Base-by-base conservation (phyloP, 345 rosid genomes). In the Eucalyptus curtisii region DNA sequence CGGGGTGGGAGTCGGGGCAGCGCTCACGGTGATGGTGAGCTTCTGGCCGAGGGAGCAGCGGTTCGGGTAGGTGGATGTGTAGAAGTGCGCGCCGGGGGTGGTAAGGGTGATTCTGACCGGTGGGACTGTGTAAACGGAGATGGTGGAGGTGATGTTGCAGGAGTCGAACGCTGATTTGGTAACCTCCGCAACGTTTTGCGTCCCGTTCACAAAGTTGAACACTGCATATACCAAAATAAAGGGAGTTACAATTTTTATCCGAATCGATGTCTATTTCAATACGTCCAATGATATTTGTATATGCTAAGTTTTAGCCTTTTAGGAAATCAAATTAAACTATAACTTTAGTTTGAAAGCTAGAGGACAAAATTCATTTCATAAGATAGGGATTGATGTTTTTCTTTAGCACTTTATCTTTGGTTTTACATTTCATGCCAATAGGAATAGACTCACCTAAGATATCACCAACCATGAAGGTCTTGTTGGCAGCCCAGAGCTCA, bases 151-250 rank as follows among this genome's bases (percentile, higher is more conserved):
- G 47, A 89, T 89, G 84, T 85, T 87, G 90, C 97, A 94, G 71
- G 85, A 86, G 25, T 91, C 93, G 61, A 80, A 94, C n/a, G 91
- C 92, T 49, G 52, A 91, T 90, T 91, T 42, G 22, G 92, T 91
- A 81, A 95, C 95, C 71, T 89, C 87, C 10, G 95, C 94, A 86
- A 95, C 95, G 44, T 94, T 91, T 87, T 95, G 97, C 19, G 90
- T 86, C 33, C 92, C 93, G 24, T 84, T 86, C 8, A 53, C 49
- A 87, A 93, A 95, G 48, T 93, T 93, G 88, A 95, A 95, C 71
- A 93, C 96, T 95, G 90, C 89, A 37, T 30, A 86, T 19, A 37
- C 42, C 7, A 81, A 27, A 71, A 71, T 37, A 40, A 71, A 5
- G 5, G 27, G 81, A 12, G 81, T 71, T 37, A 71, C 7, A 3